Evolutionary conservation across 306 rosid genomes (phyloP).

Genomic region (Prunus mira): DNA sequence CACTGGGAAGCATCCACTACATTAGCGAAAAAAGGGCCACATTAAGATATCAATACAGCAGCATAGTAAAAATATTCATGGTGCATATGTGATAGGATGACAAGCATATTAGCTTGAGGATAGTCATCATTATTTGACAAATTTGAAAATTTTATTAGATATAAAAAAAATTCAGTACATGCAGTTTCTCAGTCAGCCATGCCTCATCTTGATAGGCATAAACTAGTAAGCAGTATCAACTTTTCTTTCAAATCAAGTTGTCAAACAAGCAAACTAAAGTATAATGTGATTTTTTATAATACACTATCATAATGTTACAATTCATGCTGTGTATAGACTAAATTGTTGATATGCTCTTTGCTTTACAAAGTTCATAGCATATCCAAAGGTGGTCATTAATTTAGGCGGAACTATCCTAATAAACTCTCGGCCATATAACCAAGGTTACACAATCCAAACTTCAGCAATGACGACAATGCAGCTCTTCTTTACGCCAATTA

Average conservation of each 20-base stretch:
- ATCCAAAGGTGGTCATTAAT: neutral
- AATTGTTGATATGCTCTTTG: neutral
- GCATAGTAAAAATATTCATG: neutral
- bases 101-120: neutral
- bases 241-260: too few species aligned
- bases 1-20: neutral
- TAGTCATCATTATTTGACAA: neutral
- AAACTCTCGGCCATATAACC: neutral
- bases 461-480: slow-evolving; percentile 1
- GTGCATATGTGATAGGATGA: neutral
- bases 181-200: too few species aligned
- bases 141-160: neutral
- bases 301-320: neutral
- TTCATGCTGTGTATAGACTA: neutral
- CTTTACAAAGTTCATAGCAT: neutral
- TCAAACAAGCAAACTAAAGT: neutral
- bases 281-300: neutral
- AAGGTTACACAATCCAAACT: neutral
- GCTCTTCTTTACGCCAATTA: neutral
- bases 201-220: too few species aligned
- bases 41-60: neutral
- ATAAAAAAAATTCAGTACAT: neutral
- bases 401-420: neutral
- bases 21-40: neutral
- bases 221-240: too few species aligned